phyloP scores from a whole-genome alignment of 352 stramenopile genomes.

The Globisporangium perplexum region DNA sequence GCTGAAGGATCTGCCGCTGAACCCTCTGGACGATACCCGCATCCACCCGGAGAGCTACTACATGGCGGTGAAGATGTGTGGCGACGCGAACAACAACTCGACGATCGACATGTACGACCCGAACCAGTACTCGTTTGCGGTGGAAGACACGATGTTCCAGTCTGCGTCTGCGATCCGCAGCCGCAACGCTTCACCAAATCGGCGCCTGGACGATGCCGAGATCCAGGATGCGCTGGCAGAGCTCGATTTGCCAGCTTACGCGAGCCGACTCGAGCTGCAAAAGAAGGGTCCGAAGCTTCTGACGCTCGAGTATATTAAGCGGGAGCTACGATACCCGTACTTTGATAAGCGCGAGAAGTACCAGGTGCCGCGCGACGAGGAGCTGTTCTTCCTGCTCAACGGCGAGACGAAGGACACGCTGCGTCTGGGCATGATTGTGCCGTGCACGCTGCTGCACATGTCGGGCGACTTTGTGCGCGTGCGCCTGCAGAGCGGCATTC shows the following conservation, averaged over 20 bases:
- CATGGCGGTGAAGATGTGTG: slow-evolving; percentile 90
- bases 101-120: slow-evolving; percentile 90
- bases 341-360: slow-evolving; percentile 87
- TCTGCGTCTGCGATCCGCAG: slow-evolving; percentile 79
- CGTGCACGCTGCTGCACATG: slow-evolving; percentile 81
- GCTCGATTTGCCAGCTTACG: slow-evolving; percentile 83
- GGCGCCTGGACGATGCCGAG: slow-evolving; percentile 61
- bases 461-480: slow-evolving; percentile 80
- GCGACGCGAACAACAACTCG: slow-evolving; percentile 88
- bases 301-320: slow-evolving; percentile 87
- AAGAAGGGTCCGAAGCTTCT: slow-evolving; percentile 87
- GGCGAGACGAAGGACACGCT: slow-evolving; percentile 80
- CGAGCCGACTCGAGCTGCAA: slow-evolving; percentile 79
- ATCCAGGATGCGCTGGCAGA: slow-evolving; percentile 86
- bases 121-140: slow-evolving; percentile 87
- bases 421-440: slow-evolving; percentile 80
- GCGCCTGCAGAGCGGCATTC: slow-evolving; percentile 80
- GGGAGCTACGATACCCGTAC: slow-evolving; percentile 86
- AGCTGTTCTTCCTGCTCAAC: slow-evolving; percentile 85
- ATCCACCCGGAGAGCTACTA: slow-evolving; percentile 90
- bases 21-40: slow-evolving; percentile 83
- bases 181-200: slow-evolving; percentile 45
- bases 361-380: slow-evolving; percentile 75
- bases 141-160: slow-evolving; percentile 91
- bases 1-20: slow-evolving; percentile 77